A percentile compares a stretch with the other conserved stretches of the same genome.
phyloP scores from a whole-genome alignment of 108 stramenopile genomes.

The Cyclotella atomus region DNA sequence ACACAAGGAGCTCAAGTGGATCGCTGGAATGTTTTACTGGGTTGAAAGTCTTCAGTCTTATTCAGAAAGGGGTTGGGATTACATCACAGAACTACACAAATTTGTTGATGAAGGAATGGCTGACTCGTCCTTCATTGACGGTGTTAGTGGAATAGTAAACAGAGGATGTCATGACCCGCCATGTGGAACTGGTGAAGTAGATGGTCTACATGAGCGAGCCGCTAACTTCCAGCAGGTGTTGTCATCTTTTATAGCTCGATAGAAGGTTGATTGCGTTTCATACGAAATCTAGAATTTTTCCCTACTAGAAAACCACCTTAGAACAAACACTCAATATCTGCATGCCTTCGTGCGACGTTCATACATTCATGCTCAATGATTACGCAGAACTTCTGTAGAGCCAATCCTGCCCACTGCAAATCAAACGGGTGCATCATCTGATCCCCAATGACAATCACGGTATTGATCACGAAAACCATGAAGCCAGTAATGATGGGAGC shows the following conservation, averaged over 20 bases:
- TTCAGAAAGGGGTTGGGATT: conserved; percentile 6
- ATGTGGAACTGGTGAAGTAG: conserved; percentile 22
- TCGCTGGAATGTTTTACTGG: conserved; percentile 19
- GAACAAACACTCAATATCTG: conserved; percentile 15
- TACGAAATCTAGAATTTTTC: no score
- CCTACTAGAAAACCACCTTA: no score
- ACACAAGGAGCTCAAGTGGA: conserved; percentile 15
- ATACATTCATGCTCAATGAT: conserved; percentile 30
- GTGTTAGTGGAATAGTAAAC: conserved; percentile 23
- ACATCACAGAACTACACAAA: conserved; percentile 17
- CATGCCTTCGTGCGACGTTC: conserved; percentile 9
- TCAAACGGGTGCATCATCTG: conserved; percentile 40
- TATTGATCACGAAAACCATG: conserved; percentile 35
- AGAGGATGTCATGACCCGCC: conserved; percentile 21
- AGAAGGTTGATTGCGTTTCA: no score
- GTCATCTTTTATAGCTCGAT: background rate
- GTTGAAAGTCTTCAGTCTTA: conserved; percentile 9
- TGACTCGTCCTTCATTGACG: conserved; percentile 14
- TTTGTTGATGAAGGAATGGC: conserved; percentile 35
- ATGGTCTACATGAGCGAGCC: conserved; percentile 12
- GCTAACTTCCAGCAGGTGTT: conserved; percentile 22
- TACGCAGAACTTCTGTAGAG: conserved; percentile 32
- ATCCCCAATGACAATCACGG: conserved; percentile 35
- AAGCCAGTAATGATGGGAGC: conserved; percentile 30
- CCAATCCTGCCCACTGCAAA: conserved; percentile 24